phyloP scores from a whole-genome alignment of 768 basidiomycete genomes.

The Naganishia vaughanmartiniae region DNA sequence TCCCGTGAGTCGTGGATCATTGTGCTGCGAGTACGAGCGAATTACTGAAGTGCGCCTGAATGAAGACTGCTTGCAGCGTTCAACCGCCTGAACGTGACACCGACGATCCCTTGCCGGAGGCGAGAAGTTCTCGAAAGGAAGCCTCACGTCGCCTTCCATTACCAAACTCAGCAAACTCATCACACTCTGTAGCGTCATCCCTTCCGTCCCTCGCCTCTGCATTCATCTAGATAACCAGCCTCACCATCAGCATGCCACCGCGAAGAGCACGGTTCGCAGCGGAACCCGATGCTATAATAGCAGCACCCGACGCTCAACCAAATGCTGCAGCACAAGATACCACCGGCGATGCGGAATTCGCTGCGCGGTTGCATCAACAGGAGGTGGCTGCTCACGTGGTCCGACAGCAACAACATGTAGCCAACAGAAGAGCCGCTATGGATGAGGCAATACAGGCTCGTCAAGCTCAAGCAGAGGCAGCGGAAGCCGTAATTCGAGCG shows the following conservation, averaged over 20 bases:
- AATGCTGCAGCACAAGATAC: neutral
- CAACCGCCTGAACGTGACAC: too few species aligned
- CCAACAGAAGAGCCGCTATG: neutral
- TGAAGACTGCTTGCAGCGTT: too few species aligned
- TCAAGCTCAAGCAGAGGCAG: neutral
- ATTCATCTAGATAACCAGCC: neutral
- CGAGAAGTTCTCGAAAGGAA: too few species aligned
- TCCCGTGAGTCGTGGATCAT: too few species aligned
- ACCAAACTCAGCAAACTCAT: too few species aligned
- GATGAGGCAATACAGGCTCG: neutral
- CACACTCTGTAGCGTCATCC: too few species aligned
- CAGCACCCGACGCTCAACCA: neutral
- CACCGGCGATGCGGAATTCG: slow-evolving; percentile 3
- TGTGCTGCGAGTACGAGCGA: too few species aligned
- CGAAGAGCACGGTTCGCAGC: neutral
- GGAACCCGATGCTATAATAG: neutral
- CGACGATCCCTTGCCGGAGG: too few species aligned
- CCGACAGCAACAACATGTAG: neutral
- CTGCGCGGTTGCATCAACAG: neutral
- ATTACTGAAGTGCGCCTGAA: too few species aligned
- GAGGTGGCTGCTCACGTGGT: neutral
- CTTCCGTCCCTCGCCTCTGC: neutral
- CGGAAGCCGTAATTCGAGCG: neutral
- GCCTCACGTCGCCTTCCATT: too few species aligned
- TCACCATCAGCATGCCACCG: neutral